Conservation (phyloP, 331 rosid genomes). For the Acacia pycnantha region DNA sequence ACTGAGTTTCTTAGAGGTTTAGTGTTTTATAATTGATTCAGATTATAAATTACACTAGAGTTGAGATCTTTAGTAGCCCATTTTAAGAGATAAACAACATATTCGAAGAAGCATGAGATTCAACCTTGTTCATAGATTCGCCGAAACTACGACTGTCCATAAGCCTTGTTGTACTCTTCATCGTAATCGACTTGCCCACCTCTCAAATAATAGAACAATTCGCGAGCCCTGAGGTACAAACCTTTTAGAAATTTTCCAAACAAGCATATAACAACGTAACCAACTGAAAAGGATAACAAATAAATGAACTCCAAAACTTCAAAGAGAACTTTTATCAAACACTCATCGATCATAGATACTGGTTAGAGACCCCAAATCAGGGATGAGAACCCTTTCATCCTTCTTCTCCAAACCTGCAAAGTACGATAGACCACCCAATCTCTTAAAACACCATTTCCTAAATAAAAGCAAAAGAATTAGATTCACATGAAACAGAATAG, state of each 20-base stretch:
- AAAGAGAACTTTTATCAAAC: neutral
- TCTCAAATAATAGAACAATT: slow-evolving; percentile 91
- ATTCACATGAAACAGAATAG: neutral
- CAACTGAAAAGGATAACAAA: neutral
- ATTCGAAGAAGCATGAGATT: slow-evolving; percentile 18
- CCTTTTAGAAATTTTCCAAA: neutral
- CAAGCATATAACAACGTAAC: neutral
- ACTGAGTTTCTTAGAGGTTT: no score
- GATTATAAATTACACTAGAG: neutral
- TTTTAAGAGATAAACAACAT: neutral
- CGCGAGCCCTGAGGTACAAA: slow-evolving; percentile 68
- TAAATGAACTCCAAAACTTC: neutral
- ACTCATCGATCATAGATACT: slow-evolving; percentile 84
- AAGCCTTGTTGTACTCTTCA: slow-evolving; percentile 86
- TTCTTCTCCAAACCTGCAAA: slow-evolving; percentile 98
- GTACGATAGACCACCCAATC: slow-evolving; percentile 82
- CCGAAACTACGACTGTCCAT: slow-evolving; percentile 84
- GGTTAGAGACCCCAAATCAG: slow-evolving; percentile 96
- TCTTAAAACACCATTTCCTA: slow-evolving; percentile 35
- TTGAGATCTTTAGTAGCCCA: neutral
- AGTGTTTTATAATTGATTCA: no score
- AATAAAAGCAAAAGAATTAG: neutral
- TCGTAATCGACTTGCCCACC: slow-evolving; percentile 97
- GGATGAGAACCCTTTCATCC: slow-evolving; percentile 93
- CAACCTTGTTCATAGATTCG: slow-evolving; percentile 76